These are phyloP conservation scores for Cryptosporidium ryanae DNA, from an alignment of 169 alveolate species.

Conservation along the genomic window DNA sequence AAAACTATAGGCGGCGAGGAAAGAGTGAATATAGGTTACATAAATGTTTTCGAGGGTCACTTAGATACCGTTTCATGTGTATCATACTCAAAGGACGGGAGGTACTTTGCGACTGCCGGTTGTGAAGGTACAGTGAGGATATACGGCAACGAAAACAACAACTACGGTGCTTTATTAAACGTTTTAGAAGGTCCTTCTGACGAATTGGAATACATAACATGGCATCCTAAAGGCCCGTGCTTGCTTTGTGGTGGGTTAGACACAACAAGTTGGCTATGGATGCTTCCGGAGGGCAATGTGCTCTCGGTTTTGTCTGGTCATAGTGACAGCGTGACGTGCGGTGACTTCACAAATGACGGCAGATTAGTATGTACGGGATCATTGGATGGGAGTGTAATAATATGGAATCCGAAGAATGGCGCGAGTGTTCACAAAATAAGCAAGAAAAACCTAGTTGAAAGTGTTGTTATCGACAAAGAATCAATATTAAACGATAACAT, in stretches of 20 bases:
- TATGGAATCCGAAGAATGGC: slow-evolving; percentile 76
- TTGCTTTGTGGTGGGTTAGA: slow-evolving; percentile 74
- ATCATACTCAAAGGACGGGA: slow-evolving; percentile 75
- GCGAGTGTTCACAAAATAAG: slow-evolving; percentile 47
- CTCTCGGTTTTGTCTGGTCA: slow-evolving; percentile 74
- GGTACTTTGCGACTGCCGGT: slow-evolving; percentile 75
- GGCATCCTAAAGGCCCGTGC: slow-evolving; percentile 77
- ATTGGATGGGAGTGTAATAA: slow-evolving; percentile 74
- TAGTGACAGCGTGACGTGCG: slow-evolving; percentile 74
- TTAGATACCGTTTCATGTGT: slow-evolving; percentile 72
- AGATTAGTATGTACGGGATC: slow-evolving; percentile 72
- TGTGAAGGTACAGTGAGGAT: slow-evolving; percentile 74
- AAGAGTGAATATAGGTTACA: background rate
- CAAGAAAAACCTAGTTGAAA: slow-evolving; percentile 7
- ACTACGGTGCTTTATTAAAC: slow-evolving; percentile 25
- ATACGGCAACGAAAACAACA: slow-evolving; percentile 35
- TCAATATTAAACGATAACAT: slow-evolving; percentile 11
- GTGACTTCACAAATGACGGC: slow-evolving; percentile 75
- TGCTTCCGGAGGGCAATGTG: slow-evolving; percentile 74
- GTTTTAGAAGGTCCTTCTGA: slow-evolving; percentile 77
- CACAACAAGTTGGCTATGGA: slow-evolving; percentile 77
- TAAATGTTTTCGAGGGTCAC: slow-evolving; percentile 47
- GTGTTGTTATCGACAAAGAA: background rate
- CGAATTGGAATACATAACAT: slow-evolving; percentile 72
- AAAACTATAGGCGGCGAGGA: background rate